phyloP scores from a whole-genome alignment of 495 filamentous ascomycete species.

The Xylaria intraflava region DNA sequence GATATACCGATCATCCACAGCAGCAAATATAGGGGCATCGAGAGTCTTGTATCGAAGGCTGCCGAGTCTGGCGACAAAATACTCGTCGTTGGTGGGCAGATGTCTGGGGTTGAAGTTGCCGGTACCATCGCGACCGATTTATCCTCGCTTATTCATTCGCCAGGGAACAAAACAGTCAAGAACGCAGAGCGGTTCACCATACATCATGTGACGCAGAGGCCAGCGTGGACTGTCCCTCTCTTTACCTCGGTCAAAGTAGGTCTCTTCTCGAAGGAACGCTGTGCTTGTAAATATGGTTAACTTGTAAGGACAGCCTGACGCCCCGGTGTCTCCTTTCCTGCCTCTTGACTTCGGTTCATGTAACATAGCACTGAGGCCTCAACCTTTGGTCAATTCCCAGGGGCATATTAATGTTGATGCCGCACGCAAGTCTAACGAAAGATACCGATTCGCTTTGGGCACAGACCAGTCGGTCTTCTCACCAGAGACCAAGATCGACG shows the following conservation, averaged over 20 bases:
- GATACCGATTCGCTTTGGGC: slow-evolving; percentile 52
- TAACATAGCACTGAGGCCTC: slow-evolving; percentile 56
- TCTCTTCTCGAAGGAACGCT: neutral
- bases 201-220: slow-evolving; percentile 61
- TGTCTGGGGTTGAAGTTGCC: slow-evolving; percentile 75
- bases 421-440: slow-evolving; percentile 44
- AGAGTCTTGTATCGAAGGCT: slow-evolving; percentile 27
- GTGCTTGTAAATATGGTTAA: slow-evolving; percentile 1
- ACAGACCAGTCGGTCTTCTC: slow-evolving; percentile 55
- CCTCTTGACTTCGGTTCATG: slow-evolving; percentile 74
- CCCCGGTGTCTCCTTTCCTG: slow-evolving; percentile 52
- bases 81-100: slow-evolving; percentile 73
- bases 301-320: slow-evolving; percentile 28
- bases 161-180: slow-evolving; percentile 26
- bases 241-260: slow-evolving; percentile 47
- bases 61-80: slow-evolving; percentile 49
- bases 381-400: slow-evolving; percentile 49
- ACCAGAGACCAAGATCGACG: slow-evolving; percentile 20
- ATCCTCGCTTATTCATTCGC: slow-evolving; percentile 49
- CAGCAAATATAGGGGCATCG: slow-evolving; percentile 45
- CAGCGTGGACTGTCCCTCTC: slow-evolving; percentile 67
- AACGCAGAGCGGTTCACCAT: slow-evolving; percentile 42
- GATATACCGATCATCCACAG: slow-evolving; percentile 52
- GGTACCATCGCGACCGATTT: slow-evolving; percentile 63
- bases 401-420: slow-evolving; percentile 53